Evolutionary conservation across 352 stramenopile species (phyloP), one percentile per base, ranked within the genome.

Genomic region (Blastocystis sp.): DNA sequence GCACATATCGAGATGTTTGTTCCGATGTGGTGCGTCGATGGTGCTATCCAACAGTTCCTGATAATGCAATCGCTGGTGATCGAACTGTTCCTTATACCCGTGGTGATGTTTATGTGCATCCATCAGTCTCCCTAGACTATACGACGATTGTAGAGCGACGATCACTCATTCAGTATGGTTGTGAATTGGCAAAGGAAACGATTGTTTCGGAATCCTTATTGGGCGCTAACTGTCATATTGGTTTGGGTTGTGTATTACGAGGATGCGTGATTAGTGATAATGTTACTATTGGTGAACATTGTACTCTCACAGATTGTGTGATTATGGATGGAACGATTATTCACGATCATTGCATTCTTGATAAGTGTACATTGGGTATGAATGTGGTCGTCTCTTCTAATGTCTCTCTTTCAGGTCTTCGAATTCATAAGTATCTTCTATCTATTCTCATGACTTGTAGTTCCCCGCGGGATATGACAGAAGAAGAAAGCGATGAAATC

Each of bases 41-140:
- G 48, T 84, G 73, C 33, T 84, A 84, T 42, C 73, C 73, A 33
- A 84, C 59, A 57, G 73, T 84, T 13, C 73, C 73, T 13, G 73
- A 84, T 24, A 84, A 84, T 42, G 73, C 51, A 4, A 68, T 84
- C 13, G 51, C 54, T 13, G 54, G 54, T 7, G 42, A 66, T 9
- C 48, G 73, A 0, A 48, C 19, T 19, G 37, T 53, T 13, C n/a
- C 48, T 13, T 84, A 68, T 44, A 42, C 9, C 3, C 73, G 73
- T 35, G 53, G 53, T 27, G 73, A 84, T 57, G 42, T 84, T 11
- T 84, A 84, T 37, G 19, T 84, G 3, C 73, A 84, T 27, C 73
- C 51, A 7, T 54, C 48, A 0, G 73, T 48, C 4, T 19, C 24
- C 22, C 73, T 84, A 1, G 73, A 84, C 53, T 84, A 84, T 44